phyloP scores from a whole-genome alignment of 2,329 filamentous ascomycete species.

The Hypoxylon sp. region DNA sequence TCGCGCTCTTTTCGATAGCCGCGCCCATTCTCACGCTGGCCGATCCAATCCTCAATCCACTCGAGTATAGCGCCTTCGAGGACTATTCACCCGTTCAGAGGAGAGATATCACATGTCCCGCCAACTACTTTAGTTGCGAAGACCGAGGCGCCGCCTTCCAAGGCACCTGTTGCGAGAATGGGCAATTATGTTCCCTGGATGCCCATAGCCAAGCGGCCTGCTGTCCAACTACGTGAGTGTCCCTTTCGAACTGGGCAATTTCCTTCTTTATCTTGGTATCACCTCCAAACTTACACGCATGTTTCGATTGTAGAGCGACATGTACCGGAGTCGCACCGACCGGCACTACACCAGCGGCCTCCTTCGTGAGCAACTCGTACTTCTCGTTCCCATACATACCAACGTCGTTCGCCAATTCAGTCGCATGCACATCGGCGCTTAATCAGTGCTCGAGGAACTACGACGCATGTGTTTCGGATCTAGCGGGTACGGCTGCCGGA shows the following conservation, averaged over 20 bases:
- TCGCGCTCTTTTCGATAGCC: conserved; percentile 40
- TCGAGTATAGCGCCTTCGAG: conserved; percentile 46
- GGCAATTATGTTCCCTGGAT: conserved; percentile 67
- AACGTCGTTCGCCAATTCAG: conserved; percentile 66
- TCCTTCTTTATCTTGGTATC: background rate
- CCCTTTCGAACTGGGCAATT: background rate
- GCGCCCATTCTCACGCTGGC: conserved; percentile 41
- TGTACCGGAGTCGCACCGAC: conserved; percentile 70
- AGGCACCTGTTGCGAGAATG: conserved; percentile 67
- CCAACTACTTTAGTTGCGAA: conserved; percentile 67
- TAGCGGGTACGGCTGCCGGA: conserved; percentile 60
- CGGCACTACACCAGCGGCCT: conserved; percentile 57
- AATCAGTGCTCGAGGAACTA: conserved; percentile 69
- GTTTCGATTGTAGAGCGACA: conserved; percentile 60
- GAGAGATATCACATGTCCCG: conserved; percentile 60
- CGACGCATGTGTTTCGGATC: conserved; percentile 65
- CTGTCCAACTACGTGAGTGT: conserved; percentile 66
- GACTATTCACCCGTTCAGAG: conserved; percentile 49
- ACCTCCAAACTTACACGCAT: conserved; percentile 22
- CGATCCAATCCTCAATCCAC: conserved; percentile 47
- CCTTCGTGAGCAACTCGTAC: conserved; percentile 70
- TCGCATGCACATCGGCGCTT: conserved; percentile 67
- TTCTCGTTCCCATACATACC: conserved; percentile 73
- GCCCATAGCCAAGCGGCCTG: conserved; percentile 66
- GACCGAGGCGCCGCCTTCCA: conserved; percentile 63